Conservation (phyloP, 352 stramenopile species). For the Phytophthora syringae region DNA sequence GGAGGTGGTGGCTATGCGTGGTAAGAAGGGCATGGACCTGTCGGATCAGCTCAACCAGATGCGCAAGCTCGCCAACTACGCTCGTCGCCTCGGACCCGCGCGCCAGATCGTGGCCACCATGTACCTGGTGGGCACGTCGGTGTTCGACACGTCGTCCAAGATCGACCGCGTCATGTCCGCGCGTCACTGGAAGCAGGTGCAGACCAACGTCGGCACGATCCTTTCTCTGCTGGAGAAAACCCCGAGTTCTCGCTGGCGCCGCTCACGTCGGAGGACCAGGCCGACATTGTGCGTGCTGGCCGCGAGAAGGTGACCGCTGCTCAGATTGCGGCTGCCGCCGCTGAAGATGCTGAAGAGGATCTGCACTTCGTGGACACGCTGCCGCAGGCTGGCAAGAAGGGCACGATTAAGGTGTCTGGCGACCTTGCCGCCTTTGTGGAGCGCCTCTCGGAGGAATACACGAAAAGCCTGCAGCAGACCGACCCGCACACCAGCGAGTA, state of each 20-base stretch:
- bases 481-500: conserved; percentile 97
- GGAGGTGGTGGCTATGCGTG: conserved; percentile 83
- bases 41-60: conserved; percentile 70
- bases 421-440: conserved; percentile 91
- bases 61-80: conserved; percentile 86
- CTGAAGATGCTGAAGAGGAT: conserved; percentile 88
- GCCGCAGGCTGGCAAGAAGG: conserved; percentile 73
- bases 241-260: conserved; percentile 75
- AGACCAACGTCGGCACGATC: conserved; percentile 69
- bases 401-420: conserved; percentile 88
- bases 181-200: conserved; percentile 77
- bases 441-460: conserved; percentile 98
- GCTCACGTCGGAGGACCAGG: conserved; percentile 84
- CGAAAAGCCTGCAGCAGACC: conserved; percentile 97
- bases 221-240: conserved; percentile 86
- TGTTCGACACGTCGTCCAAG: conserved; percentile 85
- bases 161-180: conserved; percentile 89
- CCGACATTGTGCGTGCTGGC: conserved; percentile 77
- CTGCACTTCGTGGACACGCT: conserved; percentile 82
- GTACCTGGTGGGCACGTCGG: conserved; percentile 82
- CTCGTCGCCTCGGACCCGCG: conserved; percentile 72
- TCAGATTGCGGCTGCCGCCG: conserved; percentile 40
- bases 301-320: conserved; percentile 81
- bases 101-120: conserved; percentile 81
- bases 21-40: conserved; percentile 85